Base-by-base conservation (phyloP, 73 alveolate genomes). In the Blepharisma stoltei region DNA sequence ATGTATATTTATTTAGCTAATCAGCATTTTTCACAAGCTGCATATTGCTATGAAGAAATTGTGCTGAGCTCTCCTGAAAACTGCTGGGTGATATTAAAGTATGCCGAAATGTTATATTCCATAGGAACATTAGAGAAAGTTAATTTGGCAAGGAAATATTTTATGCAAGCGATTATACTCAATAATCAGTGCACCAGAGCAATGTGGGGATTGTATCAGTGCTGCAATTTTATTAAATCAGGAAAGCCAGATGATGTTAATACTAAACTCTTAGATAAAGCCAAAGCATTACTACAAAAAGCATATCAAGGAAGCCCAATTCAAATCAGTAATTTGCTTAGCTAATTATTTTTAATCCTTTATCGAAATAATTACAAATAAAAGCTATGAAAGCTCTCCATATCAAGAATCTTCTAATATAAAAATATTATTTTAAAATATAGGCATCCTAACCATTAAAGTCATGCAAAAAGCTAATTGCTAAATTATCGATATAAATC, bases 121-220 rank as follows among this genome's bases (percentile, higher is more conserved):
- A 25, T 25, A 14, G 73, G 73, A 60, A 38, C 46, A 20, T 9
- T 25, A 2, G 73, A 60, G 14, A 60, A 60, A 25, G 23, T 60
- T n/a, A 25, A 18, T 18, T 25, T 60, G 38, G 73, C 73, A 38
- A 60, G 73, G 73, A 60, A 60, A 38, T 60, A 60, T 60, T 60
- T 60, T 60, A 60, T 60, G 11, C 48, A 60, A 25, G 73, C 73
- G 0, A n/a, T 60, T 60, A 60, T 60, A 20, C 23, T 60, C 46
- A 60, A 60, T 60, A n/a, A n/a, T 18, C 14, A 60, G 73, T 60
- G 49, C 23, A 9, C 23, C 38, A 60, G 73, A 25, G 73, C 73
- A 9, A 60, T 60, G 73, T 60, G 73, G 73, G 73, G 46, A 60
- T 38, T 60, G 14, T 60, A 25, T 14, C 73, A 60, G 73, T 60